Percentiles rank a stretch among this genome's conserved stretches.
Evolutionary conservation across 1,139 yeast genomes (phyloP).

Genomic region (Yamadazyma sp.): DNA sequence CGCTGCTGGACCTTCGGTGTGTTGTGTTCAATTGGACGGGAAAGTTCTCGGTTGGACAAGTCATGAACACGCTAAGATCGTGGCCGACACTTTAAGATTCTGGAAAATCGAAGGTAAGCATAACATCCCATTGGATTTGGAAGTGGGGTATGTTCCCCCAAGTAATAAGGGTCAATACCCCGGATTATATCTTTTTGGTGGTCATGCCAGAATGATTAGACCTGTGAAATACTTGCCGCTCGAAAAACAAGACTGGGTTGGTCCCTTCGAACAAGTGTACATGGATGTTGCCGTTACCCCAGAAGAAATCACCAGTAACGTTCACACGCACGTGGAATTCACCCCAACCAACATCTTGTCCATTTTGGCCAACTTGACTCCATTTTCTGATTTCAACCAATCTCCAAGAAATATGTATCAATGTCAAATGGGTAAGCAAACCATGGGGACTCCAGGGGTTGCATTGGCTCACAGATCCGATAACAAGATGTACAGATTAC

Average conservation of each 20-base stretch:
- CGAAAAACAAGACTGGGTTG: slow-evolving; percentile 80
- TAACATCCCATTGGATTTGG: slow-evolving; percentile 80
- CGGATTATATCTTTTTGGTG: slow-evolving; percentile 87
- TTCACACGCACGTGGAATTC: slow-evolving; percentile 91
- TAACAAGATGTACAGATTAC: slow-evolving; percentile 88
- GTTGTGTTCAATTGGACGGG: slow-evolving; percentile 94
- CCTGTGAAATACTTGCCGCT: slow-evolving; percentile 90
- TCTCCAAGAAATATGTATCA: slow-evolving; percentile 99
- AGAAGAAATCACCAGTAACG: slow-evolving; percentile 76
- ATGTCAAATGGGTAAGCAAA: slow-evolving; percentile 99
- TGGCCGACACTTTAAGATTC: slow-evolving; percentile 86
- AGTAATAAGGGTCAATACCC: slow-evolving; percentile 96
- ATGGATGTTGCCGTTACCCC: slow-evolving; percentile 96
- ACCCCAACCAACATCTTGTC: slow-evolving; percentile 93
- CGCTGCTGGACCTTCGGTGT: slow-evolving; percentile 84
- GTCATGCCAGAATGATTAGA: slow-evolving; percentile 93
- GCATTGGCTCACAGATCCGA: slow-evolving; percentile 91
- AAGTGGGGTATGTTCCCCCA: slow-evolving; percentile 94
- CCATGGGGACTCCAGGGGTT: slow-evolving; percentile 99
- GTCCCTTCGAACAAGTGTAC: slow-evolving; percentile 97
- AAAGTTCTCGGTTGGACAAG: slow-evolving; percentile 91
- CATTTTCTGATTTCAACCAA: slow-evolving; percentile 97
- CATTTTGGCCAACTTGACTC: slow-evolving; percentile 92
- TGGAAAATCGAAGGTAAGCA: slow-evolving; percentile 88
- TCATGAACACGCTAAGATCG: slow-evolving; percentile 80